Evolutionary conservation across 331 rosid species (phyloP).

Genomic region (Spiraea crenata): DNA sequence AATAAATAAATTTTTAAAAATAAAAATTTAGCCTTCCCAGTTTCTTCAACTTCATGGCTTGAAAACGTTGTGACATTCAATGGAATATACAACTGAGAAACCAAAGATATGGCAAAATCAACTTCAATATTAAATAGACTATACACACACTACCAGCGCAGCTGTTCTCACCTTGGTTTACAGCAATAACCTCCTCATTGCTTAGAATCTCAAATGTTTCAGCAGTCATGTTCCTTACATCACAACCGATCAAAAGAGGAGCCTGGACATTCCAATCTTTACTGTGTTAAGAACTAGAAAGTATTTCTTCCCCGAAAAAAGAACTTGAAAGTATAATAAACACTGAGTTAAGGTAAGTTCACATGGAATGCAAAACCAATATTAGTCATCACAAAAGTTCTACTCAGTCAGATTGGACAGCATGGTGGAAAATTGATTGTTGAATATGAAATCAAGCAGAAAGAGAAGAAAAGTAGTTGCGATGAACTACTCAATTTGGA

Average conservation of each 20-base stretch:
- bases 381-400: background rate
- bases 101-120: background rate
- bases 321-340: background rate
- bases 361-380: background rate
- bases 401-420: background rate
- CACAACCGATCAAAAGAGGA: slow-evolving; percentile 86
- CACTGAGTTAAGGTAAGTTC: background rate
- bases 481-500: background rate
- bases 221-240: slow-evolving; percentile 69
- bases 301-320: background rate
- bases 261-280: slow-evolving; percentile 60
- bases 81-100: background rate
- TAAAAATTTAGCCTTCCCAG: background rate
- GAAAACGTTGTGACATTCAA: slow-evolving; percentile 3
- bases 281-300: slow-evolving; percentile 25
- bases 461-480: background rate
- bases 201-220: slow-evolving; percentile 68
- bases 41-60: background rate
- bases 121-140: slow-evolving; percentile 8
- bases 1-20: slow-evolving; percentile 2
- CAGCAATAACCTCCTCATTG: slow-evolving; percentile 78
- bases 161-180: slow-evolving; percentile 73
- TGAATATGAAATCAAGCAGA: background rate
- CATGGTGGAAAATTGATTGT: background rate
- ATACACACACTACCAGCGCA: slow-evolving; percentile 1